A percentile compares a stretch with the other conserved stretches of the same genome.
Conservation (phyloP, 768 basidiomycete genomes). For the Krasilnikovozyma curviuscula region DNA sequence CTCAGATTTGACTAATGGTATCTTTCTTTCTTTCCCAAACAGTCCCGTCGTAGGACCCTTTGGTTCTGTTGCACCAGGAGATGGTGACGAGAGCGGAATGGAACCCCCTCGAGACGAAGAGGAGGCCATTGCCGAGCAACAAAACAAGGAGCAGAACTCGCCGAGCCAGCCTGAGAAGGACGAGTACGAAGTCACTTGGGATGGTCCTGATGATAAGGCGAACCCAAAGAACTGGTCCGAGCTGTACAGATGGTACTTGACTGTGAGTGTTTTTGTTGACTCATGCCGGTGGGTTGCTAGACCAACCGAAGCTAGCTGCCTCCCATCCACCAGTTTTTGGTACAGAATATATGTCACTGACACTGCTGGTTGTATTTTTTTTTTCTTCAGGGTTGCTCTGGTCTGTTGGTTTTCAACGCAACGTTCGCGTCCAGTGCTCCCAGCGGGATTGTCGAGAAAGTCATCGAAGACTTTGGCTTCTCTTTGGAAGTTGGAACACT, state of each 20-base stretch:
- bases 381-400: background rate
- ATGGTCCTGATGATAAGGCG: constrained; percentile 1
- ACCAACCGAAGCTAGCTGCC: background rate
- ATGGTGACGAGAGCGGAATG: constrained; percentile 4
- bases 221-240: constrained; percentile 5
- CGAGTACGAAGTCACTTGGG: constrained; percentile 6
- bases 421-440: constrained; percentile 22
- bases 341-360: background rate
- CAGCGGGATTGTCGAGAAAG: constrained; percentile 13
- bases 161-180: background rate
- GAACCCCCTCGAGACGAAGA: background rate
- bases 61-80: constrained; percentile 3
- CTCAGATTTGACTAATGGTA: background rate
- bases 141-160: background rate
- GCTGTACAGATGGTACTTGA: background rate
- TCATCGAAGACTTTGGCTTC: constrained; percentile 15
- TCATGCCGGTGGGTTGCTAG: background rate
- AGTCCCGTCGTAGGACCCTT: constrained; percentile 1
- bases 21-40: background rate
- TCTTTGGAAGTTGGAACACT: constrained; percentile 18
- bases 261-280: background rate
- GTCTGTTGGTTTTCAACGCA: constrained; percentile 21
- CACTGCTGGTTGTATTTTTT: background rate
- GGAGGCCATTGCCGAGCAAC: constrained; percentile 2
- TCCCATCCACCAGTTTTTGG: background rate